Evolutionary conservation across 129 eudicot species (phyloP), one percentile per base, ranked within the genome.

Genomic region (Apium graveolens): DNA sequence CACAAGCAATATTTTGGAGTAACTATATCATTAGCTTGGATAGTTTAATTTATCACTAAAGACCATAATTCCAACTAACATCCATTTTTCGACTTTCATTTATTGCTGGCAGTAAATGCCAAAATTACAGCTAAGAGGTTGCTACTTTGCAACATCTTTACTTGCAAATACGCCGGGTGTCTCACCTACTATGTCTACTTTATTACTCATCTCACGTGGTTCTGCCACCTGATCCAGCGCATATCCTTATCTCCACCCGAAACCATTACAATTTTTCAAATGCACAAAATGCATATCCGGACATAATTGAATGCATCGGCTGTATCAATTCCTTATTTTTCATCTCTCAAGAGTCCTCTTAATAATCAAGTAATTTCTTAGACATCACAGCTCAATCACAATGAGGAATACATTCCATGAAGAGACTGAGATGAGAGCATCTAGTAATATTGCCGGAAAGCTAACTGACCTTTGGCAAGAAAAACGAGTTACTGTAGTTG

Each of bases 91-190:
- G 72, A 66, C 72, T 32, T 66, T 35, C 72, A 83, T 78, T 87
- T 60, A 81, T 76, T 82, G 85, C 82, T 87, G 83, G 89, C 80
- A 46, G 76, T 73, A 71, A 84, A 84, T n/a, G 87, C 80, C 85
- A 81, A 70, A 81, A 65, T 26, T 82, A 84, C 86, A 91, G 92
- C 89, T 74, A 75, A 78, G 85, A 75, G 77, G 70, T 82, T 53
- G 73, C 78, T 84, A 76, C 76, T 82, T 81, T 70, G 81, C 84
- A 84, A 83, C 86, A 78, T 77, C 87, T 83, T 81, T 77, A 37
- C 85, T 73, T 88, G 89, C 92, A 88, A 85, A 88, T 87, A 78
- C 80, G 81, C 83, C 88, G 77, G 53, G 82, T 80, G 86, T 88
- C 83, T 78, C 62, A 78, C 83, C 41, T 32, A 63, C 55, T 31